phyloP scores from a whole-genome alignment of 768 basidiomycete genomes.

The Podaxis sp. region DNA sequence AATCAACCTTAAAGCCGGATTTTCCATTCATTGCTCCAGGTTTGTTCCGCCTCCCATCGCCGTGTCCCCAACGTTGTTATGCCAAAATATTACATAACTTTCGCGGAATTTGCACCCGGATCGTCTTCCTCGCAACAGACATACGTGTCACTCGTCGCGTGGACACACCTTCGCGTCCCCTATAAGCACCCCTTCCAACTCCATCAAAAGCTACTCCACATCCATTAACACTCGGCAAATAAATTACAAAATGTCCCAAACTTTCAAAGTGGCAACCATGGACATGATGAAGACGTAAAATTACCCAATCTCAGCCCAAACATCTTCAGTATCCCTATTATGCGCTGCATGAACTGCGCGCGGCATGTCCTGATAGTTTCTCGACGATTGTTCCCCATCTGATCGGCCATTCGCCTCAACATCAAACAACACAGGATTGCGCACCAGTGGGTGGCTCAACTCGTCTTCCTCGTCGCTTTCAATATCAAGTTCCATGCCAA shows the following conservation, averaged over 20 bases:
- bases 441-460: constrained; percentile 56
- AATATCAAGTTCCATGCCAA: constrained; percentile 70
- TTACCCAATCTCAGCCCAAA: constrained; percentile 65
- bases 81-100: background rate
- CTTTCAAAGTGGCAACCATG: background rate
- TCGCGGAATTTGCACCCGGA: background rate
- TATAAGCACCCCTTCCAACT: background rate
- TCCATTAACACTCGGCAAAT: background rate
- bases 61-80: background rate
- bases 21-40: background rate
- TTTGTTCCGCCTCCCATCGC: background rate
- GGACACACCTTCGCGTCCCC: background rate
- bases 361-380: constrained; percentile 48
- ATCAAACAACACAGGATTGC: constrained; percentile 66
- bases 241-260: constrained; percentile 11
- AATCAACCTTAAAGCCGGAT: background rate
- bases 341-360: constrained; percentile 51
- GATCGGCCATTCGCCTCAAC: constrained; percentile 28
- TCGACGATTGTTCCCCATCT: constrained; percentile 24
- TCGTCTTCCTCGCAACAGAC: background rate
- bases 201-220: background rate
- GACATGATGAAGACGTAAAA: background rate
- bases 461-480: constrained; percentile 67
- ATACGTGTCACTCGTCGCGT: background rate
- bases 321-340: constrained; percentile 64